Evolutionary conservation across 2,329 filamentous ascomycete species (phyloP), one percentile per base, ranked within the genome.

Genomic region (Monilinia fructigena): DNA sequence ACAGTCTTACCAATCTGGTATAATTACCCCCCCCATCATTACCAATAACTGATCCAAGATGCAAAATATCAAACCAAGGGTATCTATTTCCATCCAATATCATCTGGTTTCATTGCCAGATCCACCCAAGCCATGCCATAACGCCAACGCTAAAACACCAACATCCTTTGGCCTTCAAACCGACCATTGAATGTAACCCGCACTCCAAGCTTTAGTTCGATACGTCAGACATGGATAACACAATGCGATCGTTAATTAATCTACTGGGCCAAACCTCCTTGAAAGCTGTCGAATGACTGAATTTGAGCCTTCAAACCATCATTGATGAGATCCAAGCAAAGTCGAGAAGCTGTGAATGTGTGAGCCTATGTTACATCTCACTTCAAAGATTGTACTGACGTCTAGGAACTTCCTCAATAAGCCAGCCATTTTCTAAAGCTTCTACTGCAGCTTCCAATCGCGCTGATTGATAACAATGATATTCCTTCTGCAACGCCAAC

Each of bases 401-500:
- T 58, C 72, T 74, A 53, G 66, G 65, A 16, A 72, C 68, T 26
- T 72, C 71, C 48, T 72, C 69, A 50, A 72, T 65, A 11, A 58
- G 65, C 26, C 67, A 68, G 2, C 73, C 73, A 10, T 56, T 69
- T 55, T 75, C 72, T 55, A 74, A 59, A 16, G 70, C 72, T 61
- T 76, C 74, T 4, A 76, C 72, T 5, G 73, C 74, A 61, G 74
- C 74, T 56, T 75, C 73, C 60, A 76, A 65, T 16, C 74, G 56
- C 26, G 74, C 74, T n/a, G 70, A 72, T 54, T 75, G 74, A 60
- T 75, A 76, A 47, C 74, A 76, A 62, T 74, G 72, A 59, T 72
- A 76, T 66, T 72, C 69, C 47, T 70, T 70, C 68, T 76, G 74
- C 59, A 76, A 55, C 28, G 55, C 56, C 20, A 76, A 60, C 74